Conservation (phyloP, 192 early-diverging fungal genomes). For the Coemansia sp. region DNA sequence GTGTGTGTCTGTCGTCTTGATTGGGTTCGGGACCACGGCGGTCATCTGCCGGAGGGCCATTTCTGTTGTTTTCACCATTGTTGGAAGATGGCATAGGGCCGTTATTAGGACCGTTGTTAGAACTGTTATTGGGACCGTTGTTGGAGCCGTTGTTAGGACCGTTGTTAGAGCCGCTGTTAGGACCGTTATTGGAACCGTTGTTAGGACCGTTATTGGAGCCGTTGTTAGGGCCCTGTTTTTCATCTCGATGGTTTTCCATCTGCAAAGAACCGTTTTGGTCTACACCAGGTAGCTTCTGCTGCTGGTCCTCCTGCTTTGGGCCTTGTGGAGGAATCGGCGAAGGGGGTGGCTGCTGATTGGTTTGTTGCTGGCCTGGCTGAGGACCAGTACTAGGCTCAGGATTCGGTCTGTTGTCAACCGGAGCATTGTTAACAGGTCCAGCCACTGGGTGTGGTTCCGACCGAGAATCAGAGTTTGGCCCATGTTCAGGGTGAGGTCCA, state of each 20-base stretch:
- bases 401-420: not conserved
- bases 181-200: not conserved
- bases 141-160: not conserved
- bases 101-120: not conserved
- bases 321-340: constrained; percentile 1
- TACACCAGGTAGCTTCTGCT: constrained; percentile 1
- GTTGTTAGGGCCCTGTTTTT: not conserved
- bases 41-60: too few relatives aligned
- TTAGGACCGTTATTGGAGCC: not conserved
- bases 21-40: too few relatives aligned
- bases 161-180: not conserved
- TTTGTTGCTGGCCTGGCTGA: not conserved
- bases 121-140: constrained; percentile 2
- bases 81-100: constrained; percentile 1
- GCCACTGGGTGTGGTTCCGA: not conserved
- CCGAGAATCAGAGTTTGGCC: not conserved
- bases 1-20: not conserved
- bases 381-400: not conserved
- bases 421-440: not conserved
- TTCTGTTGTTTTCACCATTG: too few relatives aligned
- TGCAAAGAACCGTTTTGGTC: constrained; percentile 1
- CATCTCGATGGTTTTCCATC: not conserved
- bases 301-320: constrained; percentile 1
- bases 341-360: not conserved
- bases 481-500: not conserved